A percentile compares a stretch with the other conserved stretches of the same genome.
Evolutionary conservation across 345 rosid genomes (phyloP).

Genomic region (Gossypium herbaceum): DNA sequence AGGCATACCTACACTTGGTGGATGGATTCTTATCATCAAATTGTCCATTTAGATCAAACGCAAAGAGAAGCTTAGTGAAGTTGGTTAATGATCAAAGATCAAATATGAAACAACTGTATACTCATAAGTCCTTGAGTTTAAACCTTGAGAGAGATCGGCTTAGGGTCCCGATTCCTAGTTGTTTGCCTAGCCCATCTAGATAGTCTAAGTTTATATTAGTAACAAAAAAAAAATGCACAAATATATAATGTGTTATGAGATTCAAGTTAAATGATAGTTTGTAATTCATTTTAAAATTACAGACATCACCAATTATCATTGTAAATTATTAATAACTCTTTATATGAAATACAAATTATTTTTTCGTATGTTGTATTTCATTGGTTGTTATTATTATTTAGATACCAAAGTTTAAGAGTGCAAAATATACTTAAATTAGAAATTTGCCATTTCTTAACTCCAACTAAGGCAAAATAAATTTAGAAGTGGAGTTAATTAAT

Average conservation of each 20-base stretch:
- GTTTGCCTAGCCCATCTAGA: slow-evolving; percentile 63
- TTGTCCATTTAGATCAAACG: slow-evolving; percentile 84
- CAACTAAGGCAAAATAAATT: no score
- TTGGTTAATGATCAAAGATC: slow-evolving; percentile 68
- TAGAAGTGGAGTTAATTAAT: no score
- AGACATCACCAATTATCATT: background rate
- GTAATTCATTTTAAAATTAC: background rate
- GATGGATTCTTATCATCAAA: slow-evolving; percentile 74
- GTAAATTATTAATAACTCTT: background rate
- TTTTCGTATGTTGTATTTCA: no score
- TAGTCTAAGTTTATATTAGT: background rate
- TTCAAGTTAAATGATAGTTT: background rate
- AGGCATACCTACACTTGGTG: slow-evolving; percentile 75
- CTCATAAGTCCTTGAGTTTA: slow-evolving; percentile 54
- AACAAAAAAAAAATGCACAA: background rate
- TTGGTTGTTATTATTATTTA: no score
- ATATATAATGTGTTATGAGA: background rate
- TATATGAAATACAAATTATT: background rate
- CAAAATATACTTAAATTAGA: no score
- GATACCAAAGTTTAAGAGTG: no score
- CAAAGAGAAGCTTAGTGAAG: slow-evolving; percentile 80
- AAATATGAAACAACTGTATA: slow-evolving; percentile 78
- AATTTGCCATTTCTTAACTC: no score
- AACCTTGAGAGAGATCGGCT: slow-evolving; percentile 36
- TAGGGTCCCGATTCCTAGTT: slow-evolving; percentile 19